Conservation (phyloP, 2,329 filamentous ascomycete genomes). For the Aspergillus floridensis region DNA sequence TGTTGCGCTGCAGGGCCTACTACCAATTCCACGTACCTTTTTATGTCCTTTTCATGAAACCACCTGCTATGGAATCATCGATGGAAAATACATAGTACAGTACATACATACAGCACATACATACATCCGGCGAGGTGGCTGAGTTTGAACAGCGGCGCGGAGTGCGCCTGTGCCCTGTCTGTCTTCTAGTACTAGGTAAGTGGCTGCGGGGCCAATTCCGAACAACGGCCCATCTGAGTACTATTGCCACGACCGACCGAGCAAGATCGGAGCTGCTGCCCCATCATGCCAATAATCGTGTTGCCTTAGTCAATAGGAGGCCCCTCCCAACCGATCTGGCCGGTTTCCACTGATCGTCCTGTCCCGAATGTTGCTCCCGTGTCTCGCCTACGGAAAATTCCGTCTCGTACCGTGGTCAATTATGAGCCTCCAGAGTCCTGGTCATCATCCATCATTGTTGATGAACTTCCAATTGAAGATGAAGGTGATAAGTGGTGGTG, state of each 20-base stretch:
- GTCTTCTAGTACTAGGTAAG: neutral
- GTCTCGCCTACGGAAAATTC: conserved; percentile 20
- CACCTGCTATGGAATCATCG: neutral
- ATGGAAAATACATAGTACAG: neutral
- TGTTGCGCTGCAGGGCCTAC: too few relatives aligned
- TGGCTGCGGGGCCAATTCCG: neutral
- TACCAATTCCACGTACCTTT: too few relatives aligned
- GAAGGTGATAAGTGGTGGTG: neutral
- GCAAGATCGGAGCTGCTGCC: conserved; percentile 7
- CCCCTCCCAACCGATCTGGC: conserved; percentile 20
- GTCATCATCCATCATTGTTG: too few relatives aligned
- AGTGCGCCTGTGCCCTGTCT: neutral
- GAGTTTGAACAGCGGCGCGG: neutral
- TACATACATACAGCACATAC: too few relatives aligned
- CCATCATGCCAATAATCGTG: conserved; percentile 12
- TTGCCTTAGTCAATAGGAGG: conserved; percentile 9
- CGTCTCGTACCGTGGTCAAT: conserved; percentile 20
- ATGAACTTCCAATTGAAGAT: too few relatives aligned
- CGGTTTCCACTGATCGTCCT: conserved; percentile 25
- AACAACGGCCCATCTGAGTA: neutral
- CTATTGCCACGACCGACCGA: conserved; percentile 19
- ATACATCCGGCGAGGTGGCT: neutral
- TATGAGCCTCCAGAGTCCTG: neutral
- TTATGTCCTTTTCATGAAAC: too few relatives aligned
- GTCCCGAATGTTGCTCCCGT: conserved; percentile 20